A percentile compares a stretch with the other conserved stretches of the same genome.
phyloP scores from a whole-genome alignment of 1,284 basidiomycete genomes.

The Austropuccinia psidii region DNA sequence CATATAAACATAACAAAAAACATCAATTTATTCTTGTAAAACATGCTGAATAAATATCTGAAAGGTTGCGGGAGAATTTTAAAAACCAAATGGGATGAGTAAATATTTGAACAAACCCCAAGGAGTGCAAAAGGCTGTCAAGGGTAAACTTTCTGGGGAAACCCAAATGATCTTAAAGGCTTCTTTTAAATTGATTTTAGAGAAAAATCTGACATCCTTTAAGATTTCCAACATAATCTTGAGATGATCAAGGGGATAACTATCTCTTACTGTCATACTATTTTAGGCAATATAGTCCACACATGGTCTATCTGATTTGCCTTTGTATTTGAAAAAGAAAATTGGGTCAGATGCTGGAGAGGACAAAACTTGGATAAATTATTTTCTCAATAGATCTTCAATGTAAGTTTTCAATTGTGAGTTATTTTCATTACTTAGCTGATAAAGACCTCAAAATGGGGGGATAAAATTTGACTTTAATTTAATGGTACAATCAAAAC shows the following conservation, averaged over 20 bases:
- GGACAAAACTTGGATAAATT: too few relatives aligned
- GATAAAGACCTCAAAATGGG: too few relatives aligned
- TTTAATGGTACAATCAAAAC: too few relatives aligned
- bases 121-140: too few relatives aligned
- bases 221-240: not conserved
- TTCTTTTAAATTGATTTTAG: constrained; percentile 44
- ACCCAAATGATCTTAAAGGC: constrained; percentile 46
- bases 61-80: constrained; percentile 49
- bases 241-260: constrained; percentile 7
- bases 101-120: constrained; percentile 49
- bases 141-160: too few relatives aligned
- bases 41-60: constrained; percentile 40
- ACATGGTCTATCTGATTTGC: constrained; percentile 38
- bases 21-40: not conserved
- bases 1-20: constrained; percentile 1
- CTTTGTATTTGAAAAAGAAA: constrained; percentile 38
- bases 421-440: too few relatives aligned
- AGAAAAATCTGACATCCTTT: not conserved
- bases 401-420: too few relatives aligned
- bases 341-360: too few relatives aligned
- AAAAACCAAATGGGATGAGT: constrained; percentile 51
- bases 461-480: too few relatives aligned
- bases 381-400: too few relatives aligned
- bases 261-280: constrained; percentile 38
- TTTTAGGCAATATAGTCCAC: constrained; percentile 37